Evolutionary conservation across 1,284 basidiomycete species (phyloP).

Genomic region (Fistulinella cinereoalba): DNA sequence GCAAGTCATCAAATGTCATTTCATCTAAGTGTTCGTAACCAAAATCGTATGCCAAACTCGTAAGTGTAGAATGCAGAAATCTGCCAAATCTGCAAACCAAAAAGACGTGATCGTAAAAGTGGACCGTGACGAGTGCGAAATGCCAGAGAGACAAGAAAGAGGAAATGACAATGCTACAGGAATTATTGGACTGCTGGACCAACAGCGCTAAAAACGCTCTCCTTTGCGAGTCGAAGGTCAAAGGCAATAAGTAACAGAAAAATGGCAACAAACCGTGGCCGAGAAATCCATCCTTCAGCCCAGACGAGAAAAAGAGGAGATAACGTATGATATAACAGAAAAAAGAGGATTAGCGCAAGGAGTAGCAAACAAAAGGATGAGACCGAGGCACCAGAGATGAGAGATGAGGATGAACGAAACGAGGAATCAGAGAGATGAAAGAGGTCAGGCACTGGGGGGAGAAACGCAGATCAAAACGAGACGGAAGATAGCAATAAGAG

Average conservation of each 20-base stretch:
- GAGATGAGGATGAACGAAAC: slow-evolving; percentile 9
- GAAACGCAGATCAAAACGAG: slow-evolving; percentile 16
- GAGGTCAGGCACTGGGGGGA: slow-evolving; percentile 14
- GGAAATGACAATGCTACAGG: slow-evolving; percentile 34
- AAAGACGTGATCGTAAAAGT: slow-evolving; percentile 16
- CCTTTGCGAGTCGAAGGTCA: slow-evolving; percentile 28
- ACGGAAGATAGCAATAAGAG: slow-evolving; percentile 36
- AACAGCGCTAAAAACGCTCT: slow-evolving; percentile 29
- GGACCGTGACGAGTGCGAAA: slow-evolving; percentile 10
- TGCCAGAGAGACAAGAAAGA: slow-evolving; percentile 18
- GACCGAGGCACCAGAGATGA: slow-evolving; percentile 10
- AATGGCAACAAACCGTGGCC: slow-evolving; percentile 21
- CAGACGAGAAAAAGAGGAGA: slow-evolving; percentile 23
- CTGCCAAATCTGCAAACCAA: slow-evolving; percentile 32
- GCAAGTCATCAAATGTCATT: slow-evolving; percentile 25
- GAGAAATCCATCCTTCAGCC: slow-evolving; percentile 34
- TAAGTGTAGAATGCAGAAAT: slow-evolving; percentile 27
- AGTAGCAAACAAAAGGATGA: slow-evolving; percentile 21
- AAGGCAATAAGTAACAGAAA: slow-evolving; percentile 35
- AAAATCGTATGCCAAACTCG: slow-evolving; percentile 21
- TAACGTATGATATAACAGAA: slow-evolving; percentile 35
- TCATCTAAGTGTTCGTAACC: slow-evolving; percentile 20
- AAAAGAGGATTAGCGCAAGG: slow-evolving; percentile 25
- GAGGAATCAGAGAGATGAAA: slow-evolving; percentile 10
- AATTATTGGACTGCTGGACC: slow-evolving; percentile 29